Base-by-base conservation (phyloP, 306 rosid species). In the Prunus mongolica region DNA sequence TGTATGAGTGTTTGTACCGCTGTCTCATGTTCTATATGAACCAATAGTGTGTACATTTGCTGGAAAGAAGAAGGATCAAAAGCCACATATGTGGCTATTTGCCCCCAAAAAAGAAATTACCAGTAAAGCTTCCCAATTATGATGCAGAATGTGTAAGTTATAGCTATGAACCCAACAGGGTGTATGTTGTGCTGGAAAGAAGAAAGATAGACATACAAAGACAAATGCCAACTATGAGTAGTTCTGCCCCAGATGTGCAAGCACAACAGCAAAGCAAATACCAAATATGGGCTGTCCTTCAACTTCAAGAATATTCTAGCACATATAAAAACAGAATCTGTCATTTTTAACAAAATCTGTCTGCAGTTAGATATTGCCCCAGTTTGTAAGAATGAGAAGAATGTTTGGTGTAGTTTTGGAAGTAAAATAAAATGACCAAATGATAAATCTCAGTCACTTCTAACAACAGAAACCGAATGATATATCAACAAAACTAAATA, bases 121-220 rank as follows among this genome's bases (percentile, higher is more conserved):
- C 12, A 28, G 27, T 61, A 69, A 72, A 73, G 34, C 68, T 74
- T 52, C 41, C 68, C 46, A 76, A 78, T 67, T 60, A 83, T 85
- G 65, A 81, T 76, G 73, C 51, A 28, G 49, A 52, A 65, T 69
- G 76, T 45, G 67, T 86, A 71, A 77, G 22, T 81, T 73, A 80
- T 57, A 60, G 84, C 44, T 13, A 76, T 67, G 86, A 71, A 84
- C 22, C 65, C 44, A 80, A 85, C 86, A 88, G 69, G n/a, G 87
- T 81, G 90, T 61, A 82, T 81, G 86, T 76, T 82, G 78, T 56
- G 95, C 90, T 91, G 97, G 93, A 92, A 89, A 90, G 93, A 85
- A 82, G 78, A 84, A 83, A 76, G 76, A 82, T 80, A 70, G 80
- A 77, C 41, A 77, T 76, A 82, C 81, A 81, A 71, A 83, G 85